These are phyloP conservation scores for Datisca glomerata DNA, from an alignment of 306 rosid genomes.

Conservation along the genomic window DNA sequence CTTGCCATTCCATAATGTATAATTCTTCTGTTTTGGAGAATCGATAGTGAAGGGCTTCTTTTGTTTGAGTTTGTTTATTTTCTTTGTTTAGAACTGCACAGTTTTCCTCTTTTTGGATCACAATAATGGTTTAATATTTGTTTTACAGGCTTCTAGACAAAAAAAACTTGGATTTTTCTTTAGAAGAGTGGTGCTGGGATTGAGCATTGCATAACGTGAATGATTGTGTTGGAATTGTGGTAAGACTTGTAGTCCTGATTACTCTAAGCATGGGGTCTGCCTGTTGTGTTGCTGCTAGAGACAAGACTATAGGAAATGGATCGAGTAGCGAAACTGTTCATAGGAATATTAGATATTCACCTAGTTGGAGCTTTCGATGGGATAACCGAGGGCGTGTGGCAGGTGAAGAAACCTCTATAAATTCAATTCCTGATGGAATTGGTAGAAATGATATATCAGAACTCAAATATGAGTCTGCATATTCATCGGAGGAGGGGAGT, in stretches of 20 bases:
- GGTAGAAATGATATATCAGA: constrained; percentile 34
- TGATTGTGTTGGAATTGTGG: background rate
- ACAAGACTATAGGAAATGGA: constrained; percentile 31
- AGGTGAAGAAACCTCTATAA: constrained; percentile 37
- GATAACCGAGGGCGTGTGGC: constrained; percentile 50
- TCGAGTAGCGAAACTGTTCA: constrained; percentile 31
- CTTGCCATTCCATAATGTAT: too few relatives aligned
- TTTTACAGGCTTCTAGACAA: too few relatives aligned
- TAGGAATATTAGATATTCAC: constrained; percentile 36
- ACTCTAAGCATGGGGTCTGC: constrained; percentile 37
- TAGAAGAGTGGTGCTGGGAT: background rate
- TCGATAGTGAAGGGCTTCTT: too few relatives aligned
- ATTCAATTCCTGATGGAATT: constrained; percentile 34
- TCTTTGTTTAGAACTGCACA: background rate
- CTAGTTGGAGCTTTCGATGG: constrained; percentile 59
- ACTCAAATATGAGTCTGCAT: constrained; percentile 32
- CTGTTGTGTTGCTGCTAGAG: constrained; percentile 52
- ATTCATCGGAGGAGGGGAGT: constrained; percentile 39
- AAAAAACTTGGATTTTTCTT: too few relatives aligned
- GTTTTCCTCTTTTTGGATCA: background rate
- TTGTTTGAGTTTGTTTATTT: too few relatives aligned
- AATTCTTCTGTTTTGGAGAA: too few relatives aligned
- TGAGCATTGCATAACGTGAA: background rate
- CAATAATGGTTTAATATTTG: too few relatives aligned
- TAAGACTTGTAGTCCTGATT: background rate